Conservation (phyloP, 805 yeast species). For the Spathaspora passalidarum region DNA sequence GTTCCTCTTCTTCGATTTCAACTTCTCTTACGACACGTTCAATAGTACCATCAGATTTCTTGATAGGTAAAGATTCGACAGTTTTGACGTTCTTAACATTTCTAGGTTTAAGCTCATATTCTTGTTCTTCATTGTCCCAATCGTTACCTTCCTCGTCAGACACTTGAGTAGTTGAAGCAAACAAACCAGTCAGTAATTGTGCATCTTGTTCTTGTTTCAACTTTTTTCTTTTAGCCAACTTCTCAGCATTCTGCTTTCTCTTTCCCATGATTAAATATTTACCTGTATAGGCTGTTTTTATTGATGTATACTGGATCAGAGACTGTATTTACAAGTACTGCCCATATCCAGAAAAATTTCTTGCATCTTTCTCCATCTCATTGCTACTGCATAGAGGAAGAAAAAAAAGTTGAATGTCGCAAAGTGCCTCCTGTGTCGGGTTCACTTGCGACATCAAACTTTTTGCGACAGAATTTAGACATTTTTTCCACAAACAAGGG, state of each 20-base stretch:
- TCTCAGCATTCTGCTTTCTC: slow-evolving; percentile 23
- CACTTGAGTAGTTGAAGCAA: slow-evolving; percentile 12
- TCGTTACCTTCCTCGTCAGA: slow-evolving; percentile 16
- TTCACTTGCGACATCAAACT: neutral
- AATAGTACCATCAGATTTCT: slow-evolving; percentile 66
- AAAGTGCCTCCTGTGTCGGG: neutral
- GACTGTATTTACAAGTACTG: neutral
- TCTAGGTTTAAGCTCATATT: slow-evolving; percentile 75
- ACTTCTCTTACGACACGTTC: slow-evolving; percentile 54
- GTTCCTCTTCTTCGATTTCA: slow-evolving; percentile 18
- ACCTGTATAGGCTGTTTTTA: neutral
- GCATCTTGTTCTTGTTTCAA: slow-evolving; percentile 40
- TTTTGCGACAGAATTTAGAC: neutral
- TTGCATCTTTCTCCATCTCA: neutral
- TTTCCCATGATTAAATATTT: slow-evolving; percentile 29
- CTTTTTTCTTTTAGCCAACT: slow-evolving; percentile 27
- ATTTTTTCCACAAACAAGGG: neutral
- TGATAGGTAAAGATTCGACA: slow-evolving; percentile 79
- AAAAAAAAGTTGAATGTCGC: neutral
- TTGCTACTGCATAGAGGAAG: neutral
- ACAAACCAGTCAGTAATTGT: slow-evolving; percentile 34
- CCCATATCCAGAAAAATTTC: neutral
- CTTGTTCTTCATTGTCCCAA: slow-evolving; percentile 77
- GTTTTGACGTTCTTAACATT: slow-evolving; percentile 41
- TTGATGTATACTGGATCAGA: neutral